Evolutionary conservation across 495 filamentous ascomycete genomes (phyloP).

Genomic region (Penicillium goetzii): DNA sequence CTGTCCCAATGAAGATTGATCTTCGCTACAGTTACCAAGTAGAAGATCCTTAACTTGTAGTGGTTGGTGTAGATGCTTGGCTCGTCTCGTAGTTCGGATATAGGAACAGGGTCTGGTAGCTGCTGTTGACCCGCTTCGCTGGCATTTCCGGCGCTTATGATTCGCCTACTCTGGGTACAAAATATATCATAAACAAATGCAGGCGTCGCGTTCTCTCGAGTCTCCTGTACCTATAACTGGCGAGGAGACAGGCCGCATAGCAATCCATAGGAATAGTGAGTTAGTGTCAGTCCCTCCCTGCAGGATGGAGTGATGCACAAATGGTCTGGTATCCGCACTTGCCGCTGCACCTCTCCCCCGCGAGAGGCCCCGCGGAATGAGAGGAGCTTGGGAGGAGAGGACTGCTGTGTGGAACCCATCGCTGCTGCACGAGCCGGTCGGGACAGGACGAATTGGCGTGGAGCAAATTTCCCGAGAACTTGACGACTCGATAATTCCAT

Average conservation of each 20-base stretch:
- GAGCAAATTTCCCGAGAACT: background rate
- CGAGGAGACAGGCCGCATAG: background rate
- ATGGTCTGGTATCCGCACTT: constrained; percentile 24
- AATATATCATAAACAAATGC: constrained; percentile 5
- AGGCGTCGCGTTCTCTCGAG: constrained; percentile 1
- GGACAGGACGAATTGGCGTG: constrained; percentile 3
- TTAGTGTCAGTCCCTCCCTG: background rate
- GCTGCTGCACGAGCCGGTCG: constrained; percentile 12
- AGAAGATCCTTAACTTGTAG: background rate
- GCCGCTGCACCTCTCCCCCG: constrained; percentile 17
- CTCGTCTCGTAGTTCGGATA: background rate
- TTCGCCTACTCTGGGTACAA: background rate
- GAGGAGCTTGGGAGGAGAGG: background rate
- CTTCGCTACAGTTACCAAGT: background rate
- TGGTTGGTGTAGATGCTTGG: background rate
- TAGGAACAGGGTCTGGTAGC: background rate
- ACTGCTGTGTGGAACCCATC: constrained; percentile 11
- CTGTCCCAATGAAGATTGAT: background rate
- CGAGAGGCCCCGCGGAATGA: constrained; percentile 7
- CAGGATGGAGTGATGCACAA: constrained; percentile 17
- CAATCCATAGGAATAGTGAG: background rate
- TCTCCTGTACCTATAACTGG: background rate
- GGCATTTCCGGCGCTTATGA: constrained; percentile 4
- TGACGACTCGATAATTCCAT: background rate
- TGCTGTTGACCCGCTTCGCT: constrained; percentile 14